phyloP scores from a whole-genome alignment of 495 filamentous ascomycete species.

The Poronia punctata region DNA sequence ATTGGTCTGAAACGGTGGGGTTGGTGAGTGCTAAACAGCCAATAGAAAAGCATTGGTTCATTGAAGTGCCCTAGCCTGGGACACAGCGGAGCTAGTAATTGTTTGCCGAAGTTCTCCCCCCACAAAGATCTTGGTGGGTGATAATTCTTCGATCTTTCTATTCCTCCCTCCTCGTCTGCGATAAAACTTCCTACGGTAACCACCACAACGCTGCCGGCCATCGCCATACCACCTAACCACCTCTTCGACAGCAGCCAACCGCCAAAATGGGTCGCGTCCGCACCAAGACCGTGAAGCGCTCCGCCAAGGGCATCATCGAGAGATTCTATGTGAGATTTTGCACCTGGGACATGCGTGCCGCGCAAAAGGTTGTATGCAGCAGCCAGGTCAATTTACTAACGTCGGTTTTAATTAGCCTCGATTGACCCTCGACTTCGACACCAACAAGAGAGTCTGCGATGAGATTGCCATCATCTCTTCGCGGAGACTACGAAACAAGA shows the following conservation, averaged over 20 bases:
- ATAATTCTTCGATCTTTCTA: constrained; percentile 11
- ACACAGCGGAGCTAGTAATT: constrained; percentile 9
- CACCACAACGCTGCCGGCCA: constrained; percentile 9
- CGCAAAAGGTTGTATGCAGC: background rate
- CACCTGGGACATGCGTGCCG: background rate
- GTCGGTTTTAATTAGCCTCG: constrained; percentile 54
- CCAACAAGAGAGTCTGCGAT: constrained; percentile 99
- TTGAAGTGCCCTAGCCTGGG: no score
- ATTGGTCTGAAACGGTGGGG: no score
- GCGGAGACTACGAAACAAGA: constrained; percentile 98
- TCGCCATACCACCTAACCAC: constrained; percentile 7
- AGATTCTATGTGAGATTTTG: constrained; percentile 71
- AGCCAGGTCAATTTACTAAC: background rate
- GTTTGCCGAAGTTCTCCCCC: constrained; percentile 22
- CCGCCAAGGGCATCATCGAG: constrained; percentile 99
- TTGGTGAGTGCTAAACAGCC: no score
- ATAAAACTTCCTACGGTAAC: constrained; percentile 11
- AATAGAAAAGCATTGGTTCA: no score
- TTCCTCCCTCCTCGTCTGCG: constrained; percentile 1
- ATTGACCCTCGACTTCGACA: constrained; percentile 99
- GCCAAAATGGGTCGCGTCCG: constrained; percentile 94
- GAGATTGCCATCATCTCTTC: constrained; percentile 99
- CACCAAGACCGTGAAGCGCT: constrained; percentile 99
- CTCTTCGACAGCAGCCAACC: constrained; percentile 38
- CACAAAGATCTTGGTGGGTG: constrained; percentile 21